Evolutionary conservation across 78 protist species (phyloP).

Genomic region (Reticulomyxa filosa): DNA sequence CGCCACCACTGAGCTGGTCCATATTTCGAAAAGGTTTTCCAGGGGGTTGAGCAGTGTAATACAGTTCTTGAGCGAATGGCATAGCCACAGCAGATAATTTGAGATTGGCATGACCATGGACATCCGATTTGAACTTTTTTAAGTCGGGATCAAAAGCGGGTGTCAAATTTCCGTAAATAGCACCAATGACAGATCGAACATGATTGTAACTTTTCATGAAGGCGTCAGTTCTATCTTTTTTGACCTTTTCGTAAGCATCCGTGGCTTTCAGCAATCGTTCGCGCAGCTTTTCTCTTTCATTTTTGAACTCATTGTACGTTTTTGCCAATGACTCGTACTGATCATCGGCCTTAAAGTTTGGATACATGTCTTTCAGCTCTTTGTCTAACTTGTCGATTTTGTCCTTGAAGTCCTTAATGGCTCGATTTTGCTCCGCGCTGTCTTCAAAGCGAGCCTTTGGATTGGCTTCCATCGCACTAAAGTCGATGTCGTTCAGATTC

Average conservation of each 20-base stretch:
- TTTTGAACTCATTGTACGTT: neutral
- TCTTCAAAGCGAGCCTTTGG: no score
- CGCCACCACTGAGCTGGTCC: slow-evolving; percentile 93
- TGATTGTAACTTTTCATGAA: slow-evolving; percentile 8
- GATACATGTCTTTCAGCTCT: neutral
- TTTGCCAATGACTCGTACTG: neutral
- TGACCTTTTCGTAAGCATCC: neutral
- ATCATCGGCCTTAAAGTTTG: neutral
- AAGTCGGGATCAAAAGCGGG: neutral
- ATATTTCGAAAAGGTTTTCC: slow-evolving; percentile 59
- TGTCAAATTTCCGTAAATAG: slow-evolving; percentile 11
- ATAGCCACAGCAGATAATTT: neutral
- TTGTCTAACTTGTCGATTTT: neutral
- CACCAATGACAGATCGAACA: slow-evolving; percentile 3
- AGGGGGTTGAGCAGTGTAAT: slow-evolving; percentile 81
- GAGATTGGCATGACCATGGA: neutral
- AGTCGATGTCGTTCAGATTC: neutral
- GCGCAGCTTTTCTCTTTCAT: neutral
- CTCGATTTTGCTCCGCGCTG: no score
- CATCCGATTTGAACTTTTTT: neutral
- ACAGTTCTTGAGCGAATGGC: slow-evolving; percentile 29
- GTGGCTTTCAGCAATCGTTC: neutral
- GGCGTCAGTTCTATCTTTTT: neutral
- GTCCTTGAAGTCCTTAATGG: no score
- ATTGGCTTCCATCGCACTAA: neutral